Evolutionary conservation across 2,329 filamentous ascomycete species (phyloP).

Genomic region (Pseudopyricularia javanii): DNA sequence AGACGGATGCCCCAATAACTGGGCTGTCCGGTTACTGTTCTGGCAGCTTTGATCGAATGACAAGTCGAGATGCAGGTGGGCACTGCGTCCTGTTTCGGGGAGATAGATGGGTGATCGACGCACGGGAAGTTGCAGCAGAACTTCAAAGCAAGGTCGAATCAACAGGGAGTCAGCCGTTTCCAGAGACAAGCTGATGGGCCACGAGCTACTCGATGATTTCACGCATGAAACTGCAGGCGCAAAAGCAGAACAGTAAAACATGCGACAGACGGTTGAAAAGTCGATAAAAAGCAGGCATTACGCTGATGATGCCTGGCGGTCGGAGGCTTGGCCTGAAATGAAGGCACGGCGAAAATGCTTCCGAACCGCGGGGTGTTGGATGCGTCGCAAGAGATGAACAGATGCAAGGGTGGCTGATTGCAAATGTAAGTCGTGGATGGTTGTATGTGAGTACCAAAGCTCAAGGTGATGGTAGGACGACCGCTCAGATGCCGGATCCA

Average conservation of each 20-base stretch:
- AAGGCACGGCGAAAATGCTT: not conserved
- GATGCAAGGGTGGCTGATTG: not conserved
- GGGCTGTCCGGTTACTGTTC: not conserved
- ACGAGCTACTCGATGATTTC: not conserved
- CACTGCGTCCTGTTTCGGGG: not conserved
- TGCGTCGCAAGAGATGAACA: not conserved
- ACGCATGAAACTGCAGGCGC: not conserved
- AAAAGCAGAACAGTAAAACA: not conserved
- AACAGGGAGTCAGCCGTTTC: not conserved
- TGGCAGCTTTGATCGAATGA: not conserved
- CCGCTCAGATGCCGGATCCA: conserved; percentile 13
- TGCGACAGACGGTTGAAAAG: not conserved
- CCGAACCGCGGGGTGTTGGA: not conserved
- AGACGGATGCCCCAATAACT: not conserved
- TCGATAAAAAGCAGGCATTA: not conserved
- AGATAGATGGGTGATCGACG: not conserved
- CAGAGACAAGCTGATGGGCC: not conserved
- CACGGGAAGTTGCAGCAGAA: not conserved
- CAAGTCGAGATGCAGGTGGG: not conserved
- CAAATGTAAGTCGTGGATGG: not conserved
- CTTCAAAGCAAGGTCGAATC: not conserved
- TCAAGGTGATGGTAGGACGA: not conserved
- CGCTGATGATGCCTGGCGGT: not conserved
- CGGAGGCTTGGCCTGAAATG: not conserved
- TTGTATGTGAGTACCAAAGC: not conserved